These are phyloP conservation scores for Fusarium sambucinum DNA, from an alignment of 2,329 filamentous ascomycete species.

Conservation along the genomic window DNA sequence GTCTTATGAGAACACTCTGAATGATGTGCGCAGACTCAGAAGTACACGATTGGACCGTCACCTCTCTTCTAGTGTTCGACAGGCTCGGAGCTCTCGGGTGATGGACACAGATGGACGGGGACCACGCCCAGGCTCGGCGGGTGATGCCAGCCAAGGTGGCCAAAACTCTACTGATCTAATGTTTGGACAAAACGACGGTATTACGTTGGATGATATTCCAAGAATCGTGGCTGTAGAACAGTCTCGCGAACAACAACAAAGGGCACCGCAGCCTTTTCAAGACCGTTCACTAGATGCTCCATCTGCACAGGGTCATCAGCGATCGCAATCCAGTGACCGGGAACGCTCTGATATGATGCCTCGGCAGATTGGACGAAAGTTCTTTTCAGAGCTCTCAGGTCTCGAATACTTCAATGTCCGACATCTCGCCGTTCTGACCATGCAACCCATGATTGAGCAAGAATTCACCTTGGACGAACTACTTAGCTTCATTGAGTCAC, in stretches of 20 bases:
- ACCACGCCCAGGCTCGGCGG: constrained; percentile 80
- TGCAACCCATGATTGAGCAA: constrained; percentile 90
- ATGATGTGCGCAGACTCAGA: constrained; percentile 90
- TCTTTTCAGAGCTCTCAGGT: constrained; percentile 95
- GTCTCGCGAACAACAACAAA: constrained; percentile 88
- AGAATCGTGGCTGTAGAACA: constrained; percentile 96
- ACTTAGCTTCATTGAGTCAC: constrained; percentile 90
- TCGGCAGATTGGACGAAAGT: constrained; percentile 75
- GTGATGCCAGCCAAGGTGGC: constrained; percentile 62
- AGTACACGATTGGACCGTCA: constrained; percentile 96
- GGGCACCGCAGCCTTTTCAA: constrained; percentile 51
- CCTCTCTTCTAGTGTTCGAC: constrained; percentile 90
- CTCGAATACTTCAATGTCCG: constrained; percentile 98
- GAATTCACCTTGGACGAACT: constrained; percentile 96
- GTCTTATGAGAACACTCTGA: constrained; percentile 94
- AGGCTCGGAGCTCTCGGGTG: constrained; percentile 89
- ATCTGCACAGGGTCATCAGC: constrained; percentile 73
- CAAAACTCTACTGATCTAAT: constrained; percentile 79
- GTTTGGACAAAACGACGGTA: constrained; percentile 89
- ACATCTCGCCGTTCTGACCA: constrained; percentile 92
- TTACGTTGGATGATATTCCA: constrained; percentile 96
- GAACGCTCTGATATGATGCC: constrained; percentile 66
- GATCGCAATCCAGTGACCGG: constrained; percentile 67
- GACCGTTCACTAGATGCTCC: constrained; percentile 56
- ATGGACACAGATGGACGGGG: constrained; percentile 75